phyloP scores from a whole-genome alignment of 768 basidiomycete genomes.

The Austroboletus eburneus region DNA sequence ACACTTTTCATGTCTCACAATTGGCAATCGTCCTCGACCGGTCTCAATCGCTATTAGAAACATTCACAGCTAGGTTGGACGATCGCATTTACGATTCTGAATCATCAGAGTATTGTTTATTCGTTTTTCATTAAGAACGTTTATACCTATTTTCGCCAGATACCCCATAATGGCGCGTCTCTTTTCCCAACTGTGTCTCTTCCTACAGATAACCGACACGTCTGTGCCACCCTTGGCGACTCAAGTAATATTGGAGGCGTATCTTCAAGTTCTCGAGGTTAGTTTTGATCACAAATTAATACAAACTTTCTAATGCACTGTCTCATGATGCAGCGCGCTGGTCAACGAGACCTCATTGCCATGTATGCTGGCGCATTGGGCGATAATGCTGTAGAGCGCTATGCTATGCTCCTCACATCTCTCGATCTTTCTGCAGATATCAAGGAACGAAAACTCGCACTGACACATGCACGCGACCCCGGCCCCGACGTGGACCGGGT shows the following conservation, averaged over 20 bases:
- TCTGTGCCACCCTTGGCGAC: slow-evolving; percentile 68
- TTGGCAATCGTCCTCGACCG: slow-evolving; percentile 70
- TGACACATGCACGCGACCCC: slow-evolving; percentile 76
- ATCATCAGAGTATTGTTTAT: slow-evolving; percentile 51
- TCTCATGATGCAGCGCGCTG: slow-evolving; percentile 51
- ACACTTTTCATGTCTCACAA: slow-evolving; percentile 82
- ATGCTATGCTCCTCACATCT: slow-evolving; percentile 84
- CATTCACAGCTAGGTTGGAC: slow-evolving; percentile 56
- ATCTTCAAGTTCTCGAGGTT: slow-evolving; percentile 84
- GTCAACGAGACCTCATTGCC: slow-evolving; percentile 82
- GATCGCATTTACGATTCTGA: slow-evolving; percentile 45
- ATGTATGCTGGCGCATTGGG: slow-evolving; percentile 91
- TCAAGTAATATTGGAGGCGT: slow-evolving; percentile 82
- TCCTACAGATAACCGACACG: slow-evolving; percentile 77
- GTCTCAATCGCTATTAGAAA: slow-evolving; percentile 64
- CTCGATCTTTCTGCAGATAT: slow-evolving; percentile 61
- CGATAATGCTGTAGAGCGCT: slow-evolving; percentile 87
- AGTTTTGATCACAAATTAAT: slow-evolving; percentile 8
- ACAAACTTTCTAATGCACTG: not conserved
- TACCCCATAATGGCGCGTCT: slow-evolving; percentile 78
- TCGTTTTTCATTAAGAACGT: not conserved
- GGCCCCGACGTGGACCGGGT: slow-evolving; percentile 80
- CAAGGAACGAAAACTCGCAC: slow-evolving; percentile 61
- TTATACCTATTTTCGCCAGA: slow-evolving; percentile 34
- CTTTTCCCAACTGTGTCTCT: slow-evolving; percentile 90